Evolutionary conservation across 345 rosid genomes (phyloP).

Genomic region (Camelina hispida): DNA sequence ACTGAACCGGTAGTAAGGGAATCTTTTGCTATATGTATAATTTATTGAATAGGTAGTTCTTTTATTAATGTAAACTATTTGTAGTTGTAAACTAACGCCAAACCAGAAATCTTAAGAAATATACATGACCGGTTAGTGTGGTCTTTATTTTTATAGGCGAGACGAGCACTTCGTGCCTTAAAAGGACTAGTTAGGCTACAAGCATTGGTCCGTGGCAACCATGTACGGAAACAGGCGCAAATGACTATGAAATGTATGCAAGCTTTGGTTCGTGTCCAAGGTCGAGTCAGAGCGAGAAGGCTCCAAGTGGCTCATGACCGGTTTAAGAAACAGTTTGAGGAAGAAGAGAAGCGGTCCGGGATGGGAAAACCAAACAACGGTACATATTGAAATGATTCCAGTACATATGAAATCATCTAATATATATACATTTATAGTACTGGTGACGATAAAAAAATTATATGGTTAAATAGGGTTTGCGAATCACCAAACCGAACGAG

Average conservation of each 20-base stretch:
- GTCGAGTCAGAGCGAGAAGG: conserved; percentile 82
- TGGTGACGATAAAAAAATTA: neutral
- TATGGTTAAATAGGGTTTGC: conserved; percentile 28
- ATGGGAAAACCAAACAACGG: conserved; percentile 36
- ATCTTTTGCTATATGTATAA: neutral
- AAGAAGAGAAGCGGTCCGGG: conserved; percentile 45
- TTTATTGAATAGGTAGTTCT: neutral
- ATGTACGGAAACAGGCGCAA: conserved; percentile 93
- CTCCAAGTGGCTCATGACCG: conserved; percentile 67
- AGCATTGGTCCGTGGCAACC: conserved; percentile 92
- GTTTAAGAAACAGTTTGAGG: conserved; percentile 42
- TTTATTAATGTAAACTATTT: neutral
- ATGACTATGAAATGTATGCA: conserved; percentile 99
- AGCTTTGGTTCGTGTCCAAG: conserved; percentile 92
- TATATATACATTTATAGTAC: neutral
- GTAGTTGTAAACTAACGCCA: neutral
- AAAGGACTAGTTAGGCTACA: conserved; percentile 94
- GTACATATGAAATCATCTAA: neutral
- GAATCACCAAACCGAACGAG: conserved; percentile 33
- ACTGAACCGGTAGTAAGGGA: neutral
- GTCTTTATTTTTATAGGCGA: conserved; percentile 52
- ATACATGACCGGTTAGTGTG: neutral
- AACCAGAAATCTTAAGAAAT: neutral
- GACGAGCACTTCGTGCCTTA: conserved; percentile 90
- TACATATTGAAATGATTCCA: conserved; percentile 4